Evolutionary conservation across 441 rosid genomes (phyloP), one percentile per base, ranked within the genome.

Genomic region (Euphorbia schlechtendalii): DNA sequence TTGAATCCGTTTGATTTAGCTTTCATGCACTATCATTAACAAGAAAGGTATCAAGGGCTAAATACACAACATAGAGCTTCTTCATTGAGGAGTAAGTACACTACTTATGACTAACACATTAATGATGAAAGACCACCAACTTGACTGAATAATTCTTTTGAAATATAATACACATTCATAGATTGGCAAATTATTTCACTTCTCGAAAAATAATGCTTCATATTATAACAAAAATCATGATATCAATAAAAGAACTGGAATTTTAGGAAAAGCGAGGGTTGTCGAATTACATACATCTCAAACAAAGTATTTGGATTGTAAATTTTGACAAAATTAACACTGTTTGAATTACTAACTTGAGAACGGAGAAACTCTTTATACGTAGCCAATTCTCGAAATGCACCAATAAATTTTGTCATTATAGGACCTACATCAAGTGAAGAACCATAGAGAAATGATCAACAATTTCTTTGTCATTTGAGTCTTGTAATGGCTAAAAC

Each of bases 281-380:
- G 56, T 20, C 20, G 8, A 52, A 52, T 52, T 20, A 22, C 56
- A 52, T 21, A 21, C 27, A 52, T 52, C 56, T n/a, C 4, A 52
- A 20, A 52, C 56, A 8, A 52, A 52, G 56, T 20, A 52, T 52
- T 20, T 52, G 56, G 28, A 21, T 52, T 52, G 12, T 25, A 20
- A 22, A 52, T 52, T 20, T 22, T 52, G 56, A 17, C 56, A 20
- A 21, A 52, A 15, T n/a, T 1, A 8, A 22, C 56, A 21, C 28
- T 20, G 4, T 22, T 36, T 40, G 63, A 56, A 75, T 71, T 41
- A 80, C 88, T 82, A 77, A 92, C 95, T 79, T 92, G 92, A 68
- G 98, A 85, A 77, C 84, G 82, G 62, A 92, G 87, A 74, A 92
- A 82, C 87, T 92, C 98, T 74, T 89, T 89, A 64, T 83, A 84